These are phyloP conservation scores for Ceratorhiza oryzae-sativae DNA, from an alignment of 1,284 basidiomycete genomes.

Conservation along the genomic window DNA sequence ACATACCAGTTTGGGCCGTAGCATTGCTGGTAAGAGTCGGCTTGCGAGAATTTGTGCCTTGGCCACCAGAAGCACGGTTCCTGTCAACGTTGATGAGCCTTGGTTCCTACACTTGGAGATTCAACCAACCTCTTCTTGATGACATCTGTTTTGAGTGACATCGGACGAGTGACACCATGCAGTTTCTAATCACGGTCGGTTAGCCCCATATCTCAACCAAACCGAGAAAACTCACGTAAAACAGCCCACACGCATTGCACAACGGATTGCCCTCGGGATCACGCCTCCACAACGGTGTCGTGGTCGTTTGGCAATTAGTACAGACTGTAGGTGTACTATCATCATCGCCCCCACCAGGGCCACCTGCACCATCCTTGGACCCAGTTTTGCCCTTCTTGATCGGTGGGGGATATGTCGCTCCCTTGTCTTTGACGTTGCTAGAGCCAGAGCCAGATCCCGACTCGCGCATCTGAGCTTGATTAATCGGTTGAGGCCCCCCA, in stretches of 20 bases:
- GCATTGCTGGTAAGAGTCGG: neutral
- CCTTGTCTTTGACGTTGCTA: constrained; percentile 7
- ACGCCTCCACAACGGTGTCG: constrained; percentile 93
- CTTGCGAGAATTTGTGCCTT: constrained; percentile 7
- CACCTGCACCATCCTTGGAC: constrained; percentile 42
- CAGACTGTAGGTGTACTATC: constrained; percentile 81
- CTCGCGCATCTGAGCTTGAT: constrained; percentile 1
- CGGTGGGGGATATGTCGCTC: neutral
- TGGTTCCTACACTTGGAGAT: neutral
- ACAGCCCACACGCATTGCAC: constrained; percentile 90
- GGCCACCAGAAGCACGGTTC: constrained; percentile 33
- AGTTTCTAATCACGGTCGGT: constrained; percentile 70
- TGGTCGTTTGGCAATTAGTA: constrained; percentile 94
- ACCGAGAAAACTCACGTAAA: constrained; percentile 73
- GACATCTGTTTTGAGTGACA: constrained; percentile 95
- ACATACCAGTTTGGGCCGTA: neutral
- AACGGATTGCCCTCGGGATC: constrained; percentile 95
- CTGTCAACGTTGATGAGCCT: neutral
- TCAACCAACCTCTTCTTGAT: constrained; percentile 90
- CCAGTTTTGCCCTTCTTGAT: constrained; percentile 43
- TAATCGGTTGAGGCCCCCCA: constrained; percentile 63
- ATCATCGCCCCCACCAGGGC: constrained; percentile 60
- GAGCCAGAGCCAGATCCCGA: constrained; percentile 12
- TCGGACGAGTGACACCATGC: constrained; percentile 91
- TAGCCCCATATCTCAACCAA: constrained; percentile 39